Conservation (phyloP, 1,284 basidiomycete species). For the Vanrija humicola region DNA sequence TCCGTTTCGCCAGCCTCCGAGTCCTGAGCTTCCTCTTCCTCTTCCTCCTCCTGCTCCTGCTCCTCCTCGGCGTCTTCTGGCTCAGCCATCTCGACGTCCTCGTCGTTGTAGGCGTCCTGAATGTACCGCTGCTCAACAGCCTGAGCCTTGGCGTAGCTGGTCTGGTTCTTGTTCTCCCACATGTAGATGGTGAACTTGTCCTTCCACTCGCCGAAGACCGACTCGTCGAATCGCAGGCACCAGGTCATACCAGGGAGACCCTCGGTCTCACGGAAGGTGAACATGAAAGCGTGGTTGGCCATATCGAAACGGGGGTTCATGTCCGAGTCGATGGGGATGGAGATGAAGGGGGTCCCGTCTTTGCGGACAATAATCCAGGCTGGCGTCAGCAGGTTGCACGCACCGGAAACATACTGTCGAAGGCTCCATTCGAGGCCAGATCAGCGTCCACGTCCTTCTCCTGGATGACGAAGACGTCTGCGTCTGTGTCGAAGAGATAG, state of each 20-base stretch:
- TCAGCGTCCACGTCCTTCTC: conserved; percentile 63
- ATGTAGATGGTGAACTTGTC: conserved; percentile 64
- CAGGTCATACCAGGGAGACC: conserved; percentile 66
- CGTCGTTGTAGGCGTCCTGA: conserved; percentile 69
- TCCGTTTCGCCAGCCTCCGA: conserved; percentile 69
- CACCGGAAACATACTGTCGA: conserved; percentile 45
- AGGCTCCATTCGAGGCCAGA: conserved; percentile 59
- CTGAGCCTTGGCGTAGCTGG: conserved; percentile 77
- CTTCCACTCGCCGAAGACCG: conserved; percentile 63
- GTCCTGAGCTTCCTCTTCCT: conserved; percentile 55
- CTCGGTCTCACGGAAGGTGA: conserved; percentile 54
- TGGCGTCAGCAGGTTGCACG: conserved; percentile 15
- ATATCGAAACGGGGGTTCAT: conserved; percentile 59
- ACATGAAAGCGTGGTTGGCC: conserved; percentile 62
- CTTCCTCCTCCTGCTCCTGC: conserved; percentile 47
- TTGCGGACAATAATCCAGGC: conserved; percentile 48
- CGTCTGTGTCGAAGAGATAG: conserved; percentile 67
- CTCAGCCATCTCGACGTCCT: conserved; percentile 74
- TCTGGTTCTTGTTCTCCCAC: conserved; percentile 79
- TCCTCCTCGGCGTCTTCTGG: conserved; percentile 54
- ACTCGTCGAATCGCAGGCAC: conserved; percentile 68
- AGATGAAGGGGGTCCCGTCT: conserved; percentile 43
- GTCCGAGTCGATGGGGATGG: conserved; percentile 48
- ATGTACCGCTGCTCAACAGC: conserved; percentile 61
- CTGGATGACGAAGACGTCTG: conserved; percentile 68